Base-by-base conservation (phyloP, 805 yeast genomes). In the Wickerhamomyces mucosus region DNA sequence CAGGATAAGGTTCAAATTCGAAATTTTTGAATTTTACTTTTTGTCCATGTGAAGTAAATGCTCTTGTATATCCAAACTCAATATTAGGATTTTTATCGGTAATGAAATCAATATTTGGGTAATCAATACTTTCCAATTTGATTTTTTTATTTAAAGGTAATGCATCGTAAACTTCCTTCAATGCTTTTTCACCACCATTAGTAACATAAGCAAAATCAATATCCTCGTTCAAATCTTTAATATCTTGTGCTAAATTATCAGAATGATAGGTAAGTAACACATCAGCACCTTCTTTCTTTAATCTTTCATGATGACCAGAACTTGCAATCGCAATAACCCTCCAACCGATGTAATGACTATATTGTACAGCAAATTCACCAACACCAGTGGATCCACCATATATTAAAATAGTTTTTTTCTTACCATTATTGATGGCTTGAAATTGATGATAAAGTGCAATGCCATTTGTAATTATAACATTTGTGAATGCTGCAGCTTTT, bases 371-470 rank as follows among this genome's bases (percentile, higher is more conserved):
- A 21, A 55, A 22, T 32, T 57, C 61, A 7, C 82, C 83, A 6
- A 74, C 60, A 18, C 74, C 62, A 12, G 79, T 63, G n/a, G 79
- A 66, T 30, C 77, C 84, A 41, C 77, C 75, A 71, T 75, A 69
- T 26, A 73, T 52, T 30, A 72, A 43, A 18, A 72, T 42, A 31
- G 61, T 56, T 34, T 55, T 55, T 14, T 22, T 13, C 27, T 51
- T 53, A n/a, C n/a, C n/a, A 5, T 61, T 56, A 9, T 50, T 37
- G 3, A 38, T 33, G 26, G 53, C 50, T 5, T 38, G 40, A 29
- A 39, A 36, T 2, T 26, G 19, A 42, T 55, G 52, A 33, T 44
- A 43, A 29, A 59, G 61, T 13, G 63, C 55, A 35, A 56, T 43
- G 19, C 65, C 72, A 14, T 69, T 61, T 4, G 83, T 78, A 30